These are phyloP conservation scores for Teunomyces gatunensis DNA, from an alignment of 805 yeast genomes.

Conservation along the genomic window DNA sequence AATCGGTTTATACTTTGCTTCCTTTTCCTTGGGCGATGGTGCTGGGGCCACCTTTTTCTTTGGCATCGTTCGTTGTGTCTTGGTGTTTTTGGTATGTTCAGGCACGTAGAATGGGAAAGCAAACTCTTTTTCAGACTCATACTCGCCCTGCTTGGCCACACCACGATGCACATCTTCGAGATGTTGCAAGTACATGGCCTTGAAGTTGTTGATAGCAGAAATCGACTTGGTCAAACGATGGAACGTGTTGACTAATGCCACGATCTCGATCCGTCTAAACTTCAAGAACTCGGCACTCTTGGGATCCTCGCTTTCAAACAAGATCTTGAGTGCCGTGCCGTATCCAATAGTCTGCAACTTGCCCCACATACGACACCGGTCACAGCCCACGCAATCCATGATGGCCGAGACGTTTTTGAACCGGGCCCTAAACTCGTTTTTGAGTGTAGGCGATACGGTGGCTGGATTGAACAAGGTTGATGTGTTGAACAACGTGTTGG, in stretches of 20 bases:
- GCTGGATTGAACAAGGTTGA: slow-evolving; percentile 45
- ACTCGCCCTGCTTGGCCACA: slow-evolving; percentile 38
- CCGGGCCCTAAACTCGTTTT: slow-evolving; percentile 80
- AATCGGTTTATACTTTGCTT: background rate
- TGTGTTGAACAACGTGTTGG: slow-evolving; percentile 45
- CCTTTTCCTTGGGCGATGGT: slow-evolving; percentile 2
- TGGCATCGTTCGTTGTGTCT: slow-evolving; percentile 5
- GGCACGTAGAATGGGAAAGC: slow-evolving; percentile 34
- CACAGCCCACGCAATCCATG: slow-evolving; percentile 99
- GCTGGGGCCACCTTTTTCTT: slow-evolving; percentile 6
- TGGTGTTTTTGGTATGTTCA: slow-evolving; percentile 1
- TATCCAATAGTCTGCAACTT: slow-evolving; percentile 96
- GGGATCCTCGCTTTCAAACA: slow-evolving; percentile 70
- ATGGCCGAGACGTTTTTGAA: slow-evolving; percentile 87
- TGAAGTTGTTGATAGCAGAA: slow-evolving; percentile 70
- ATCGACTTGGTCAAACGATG: slow-evolving; percentile 88
- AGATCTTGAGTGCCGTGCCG: slow-evolving; percentile 89
- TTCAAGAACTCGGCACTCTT: slow-evolving; percentile 52
- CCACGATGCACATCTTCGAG: slow-evolving; percentile 41
- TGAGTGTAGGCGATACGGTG: slow-evolving; percentile 51
- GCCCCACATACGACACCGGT: slow-evolving; percentile 97
- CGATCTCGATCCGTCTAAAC: slow-evolving; percentile 77
- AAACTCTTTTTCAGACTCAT: slow-evolving; percentile 28
- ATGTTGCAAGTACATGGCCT: slow-evolving; percentile 46
- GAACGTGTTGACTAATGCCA: slow-evolving; percentile 88